Conservation (phyloP, 1,284 basidiomycete genomes). For the Cutaneotrichosporon curvatum region DNA sequence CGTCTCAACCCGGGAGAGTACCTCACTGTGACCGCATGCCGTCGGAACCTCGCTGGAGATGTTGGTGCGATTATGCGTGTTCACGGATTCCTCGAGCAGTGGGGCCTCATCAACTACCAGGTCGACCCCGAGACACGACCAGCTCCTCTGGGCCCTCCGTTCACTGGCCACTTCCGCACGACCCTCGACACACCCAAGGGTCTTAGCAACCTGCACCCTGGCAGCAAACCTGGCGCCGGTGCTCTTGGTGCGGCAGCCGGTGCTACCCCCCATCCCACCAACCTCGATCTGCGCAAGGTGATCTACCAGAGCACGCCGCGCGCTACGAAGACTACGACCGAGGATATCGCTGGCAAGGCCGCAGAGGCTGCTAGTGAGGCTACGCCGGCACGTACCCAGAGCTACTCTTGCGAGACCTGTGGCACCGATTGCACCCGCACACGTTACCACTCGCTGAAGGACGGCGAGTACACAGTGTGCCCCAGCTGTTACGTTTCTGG, state of each 20-base stretch:
- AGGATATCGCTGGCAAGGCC: conserved; percentile 57
- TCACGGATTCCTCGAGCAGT: conserved; percentile 97
- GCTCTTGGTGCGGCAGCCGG: conserved; percentile 35
- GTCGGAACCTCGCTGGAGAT: conserved; percentile 92
- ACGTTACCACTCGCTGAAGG: conserved; percentile 89
- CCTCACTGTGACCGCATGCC: conserved; percentile 92
- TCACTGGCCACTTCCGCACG: conserved; percentile 97
- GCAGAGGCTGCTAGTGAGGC: conserved; percentile 54
- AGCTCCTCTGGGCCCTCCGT: conserved; percentile 88
- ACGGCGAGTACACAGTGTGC: conserved; percentile 83
- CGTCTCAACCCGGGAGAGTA: conserved; percentile 91
- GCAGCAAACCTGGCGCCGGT: conserved; percentile 54
- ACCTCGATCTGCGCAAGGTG: conserved; percentile 71
- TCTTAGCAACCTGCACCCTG: conserved; percentile 83
- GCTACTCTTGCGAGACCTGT: conserved; percentile 86
- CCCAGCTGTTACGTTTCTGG: conserved; percentile 90
- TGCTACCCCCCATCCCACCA: conserved; percentile 55
- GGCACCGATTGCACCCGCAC: conserved; percentile 82
- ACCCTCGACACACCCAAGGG: conserved; percentile 95
- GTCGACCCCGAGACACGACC: conserved; percentile 96
- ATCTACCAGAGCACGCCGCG: conserved; percentile 80
- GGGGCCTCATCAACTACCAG: conserved; percentile 98
- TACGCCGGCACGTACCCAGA: conserved; percentile 44
- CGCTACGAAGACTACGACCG: conserved; percentile 57
- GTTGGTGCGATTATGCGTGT: conserved; percentile 99